phyloP scores from a whole-genome alignment of 768 basidiomycete genomes.

The Brasilioporus rufonigricans region DNA sequence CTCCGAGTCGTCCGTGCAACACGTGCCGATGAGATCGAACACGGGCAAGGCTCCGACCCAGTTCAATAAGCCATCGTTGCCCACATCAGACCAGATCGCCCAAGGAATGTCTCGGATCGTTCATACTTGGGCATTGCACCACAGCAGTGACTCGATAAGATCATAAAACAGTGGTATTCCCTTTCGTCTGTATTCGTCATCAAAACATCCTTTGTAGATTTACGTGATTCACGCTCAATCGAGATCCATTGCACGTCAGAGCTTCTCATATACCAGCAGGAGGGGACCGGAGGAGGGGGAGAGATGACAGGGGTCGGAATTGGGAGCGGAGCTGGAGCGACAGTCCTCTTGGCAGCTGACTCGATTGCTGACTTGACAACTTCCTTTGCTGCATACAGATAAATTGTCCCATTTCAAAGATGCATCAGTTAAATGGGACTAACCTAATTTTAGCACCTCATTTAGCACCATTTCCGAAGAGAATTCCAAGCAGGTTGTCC shows the following conservation, averaged over 20 bases:
- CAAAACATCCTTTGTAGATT: background rate
- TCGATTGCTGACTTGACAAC: background rate
- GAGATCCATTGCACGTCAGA: background rate
- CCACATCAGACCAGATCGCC: too few species aligned
- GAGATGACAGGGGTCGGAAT: background rate
- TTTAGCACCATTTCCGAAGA: background rate
- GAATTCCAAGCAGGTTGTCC: background rate
- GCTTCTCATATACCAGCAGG: background rate
- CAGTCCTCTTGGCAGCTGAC: background rate
- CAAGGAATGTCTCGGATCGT: too few species aligned
- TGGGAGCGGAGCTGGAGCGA: background rate
- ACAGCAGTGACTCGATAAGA: too few species aligned
- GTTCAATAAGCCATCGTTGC: too few species aligned
- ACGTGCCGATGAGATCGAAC: too few species aligned
- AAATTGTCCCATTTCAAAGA: too few species aligned
- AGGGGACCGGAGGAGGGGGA: background rate
- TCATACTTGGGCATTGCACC: too few species aligned
- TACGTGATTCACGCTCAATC: background rate
- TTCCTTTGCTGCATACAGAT: too few species aligned
- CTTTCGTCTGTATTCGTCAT: background rate
- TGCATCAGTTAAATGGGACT: too few species aligned
- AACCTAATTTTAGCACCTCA: too few species aligned
- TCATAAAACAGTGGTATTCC: background rate
- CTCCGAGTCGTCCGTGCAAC: too few species aligned
- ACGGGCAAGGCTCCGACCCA: too few species aligned